phyloP scores from a whole-genome alignment of 768 basidiomycete species.

The Leccinum arenicola region DNA sequence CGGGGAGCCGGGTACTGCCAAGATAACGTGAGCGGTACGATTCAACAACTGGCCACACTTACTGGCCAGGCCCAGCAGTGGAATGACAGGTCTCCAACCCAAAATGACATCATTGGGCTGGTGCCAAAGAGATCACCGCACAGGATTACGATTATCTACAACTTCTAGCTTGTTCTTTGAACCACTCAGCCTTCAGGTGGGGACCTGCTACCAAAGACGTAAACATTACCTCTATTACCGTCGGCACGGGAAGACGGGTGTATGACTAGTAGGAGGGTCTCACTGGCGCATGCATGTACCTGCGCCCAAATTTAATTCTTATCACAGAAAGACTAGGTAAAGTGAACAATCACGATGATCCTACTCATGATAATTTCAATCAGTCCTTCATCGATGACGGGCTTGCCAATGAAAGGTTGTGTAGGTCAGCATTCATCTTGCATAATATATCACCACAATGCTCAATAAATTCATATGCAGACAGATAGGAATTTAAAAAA shows the following conservation, averaged over 20 bases:
- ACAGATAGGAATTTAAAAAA: background rate
- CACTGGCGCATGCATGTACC: slow-evolving; percentile 23
- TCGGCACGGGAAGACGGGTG: background rate
- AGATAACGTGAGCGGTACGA: slow-evolving; percentile 27
- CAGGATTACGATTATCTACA: slow-evolving; percentile 26
- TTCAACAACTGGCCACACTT: slow-evolving; percentile 21
- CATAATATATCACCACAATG: background rate
- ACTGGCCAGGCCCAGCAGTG: slow-evolving; percentile 37
- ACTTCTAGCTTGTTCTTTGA: slow-evolving; percentile 21
- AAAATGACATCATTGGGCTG: slow-evolving; percentile 32
- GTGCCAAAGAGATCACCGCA: slow-evolving; percentile 22
- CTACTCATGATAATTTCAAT: background rate
- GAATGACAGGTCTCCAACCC: slow-evolving; percentile 42
- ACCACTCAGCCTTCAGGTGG: slow-evolving; percentile 14
- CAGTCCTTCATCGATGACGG: background rate
- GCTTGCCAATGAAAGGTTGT: background rate
- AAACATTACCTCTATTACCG: slow-evolving; percentile 15
- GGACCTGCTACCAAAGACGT: slow-evolving; percentile 21
- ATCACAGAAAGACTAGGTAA: slow-evolving; percentile 13
- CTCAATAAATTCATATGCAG: background rate
- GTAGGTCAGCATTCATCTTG: background rate
- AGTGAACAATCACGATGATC: slow-evolving; percentile 12
- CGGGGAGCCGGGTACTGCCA: background rate
- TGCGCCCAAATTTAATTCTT: slow-evolving; percentile 19
- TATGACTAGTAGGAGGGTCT: background rate